Percentiles rank a stretch among this genome's conserved stretches.
Evolutionary conservation across 140 eudicot genomes (phyloP).

Genomic region (Anethum foeniculum): DNA sequence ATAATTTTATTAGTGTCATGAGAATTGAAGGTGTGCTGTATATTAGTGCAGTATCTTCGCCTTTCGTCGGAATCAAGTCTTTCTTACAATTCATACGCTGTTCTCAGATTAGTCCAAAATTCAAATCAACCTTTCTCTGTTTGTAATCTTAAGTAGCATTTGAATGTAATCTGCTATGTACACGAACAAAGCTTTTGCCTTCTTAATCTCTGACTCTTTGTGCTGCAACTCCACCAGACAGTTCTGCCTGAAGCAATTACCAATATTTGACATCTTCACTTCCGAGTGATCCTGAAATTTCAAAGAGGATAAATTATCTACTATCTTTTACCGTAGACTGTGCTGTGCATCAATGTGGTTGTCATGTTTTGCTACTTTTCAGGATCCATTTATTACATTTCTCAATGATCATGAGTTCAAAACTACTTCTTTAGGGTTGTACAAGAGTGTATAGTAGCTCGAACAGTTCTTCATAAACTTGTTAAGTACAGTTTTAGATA

Average conservation of each 20-base stretch:
- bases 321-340: neutral
- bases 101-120: neutral
- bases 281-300: neutral
- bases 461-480: neutral
- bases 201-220: neutral
- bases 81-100: neutral
- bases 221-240: neutral
- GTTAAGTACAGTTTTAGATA: neutral
- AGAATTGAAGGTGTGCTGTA: neutral
- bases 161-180: neutral
- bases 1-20: neutral
- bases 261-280: neutral
- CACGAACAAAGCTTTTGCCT: neutral
- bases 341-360: neutral
- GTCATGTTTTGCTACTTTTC: neutral
- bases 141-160: neutral
- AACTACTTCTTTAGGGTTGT: neutral
- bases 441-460: neutral
- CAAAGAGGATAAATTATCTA: neutral
- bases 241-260: neutral
- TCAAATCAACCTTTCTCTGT: neutral
- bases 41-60: neutral
- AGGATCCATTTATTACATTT: neutral
- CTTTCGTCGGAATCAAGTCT: neutral
- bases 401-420: neutral